These are phyloP conservation scores for Thraustotheca clavata DNA, from an alignment of 352 stramenopile genomes.

Conservation along the genomic window DNA sequence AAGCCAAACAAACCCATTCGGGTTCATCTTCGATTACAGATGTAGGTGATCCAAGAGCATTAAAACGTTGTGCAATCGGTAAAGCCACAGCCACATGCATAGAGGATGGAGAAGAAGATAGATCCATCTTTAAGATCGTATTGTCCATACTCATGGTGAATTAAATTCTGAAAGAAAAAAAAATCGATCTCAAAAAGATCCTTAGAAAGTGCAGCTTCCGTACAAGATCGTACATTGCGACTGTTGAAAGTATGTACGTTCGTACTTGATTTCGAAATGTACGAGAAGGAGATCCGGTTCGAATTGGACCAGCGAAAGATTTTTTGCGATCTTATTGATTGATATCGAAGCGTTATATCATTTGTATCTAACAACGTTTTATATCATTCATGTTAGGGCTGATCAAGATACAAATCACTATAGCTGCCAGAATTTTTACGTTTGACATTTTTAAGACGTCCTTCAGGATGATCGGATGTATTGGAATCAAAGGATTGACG, in stretches of 20 bases:
- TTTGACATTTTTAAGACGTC: constrained; percentile 56
- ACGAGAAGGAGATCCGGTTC: too few species aligned
- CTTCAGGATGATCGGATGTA: constrained; percentile 42
- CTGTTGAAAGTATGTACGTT: too few species aligned
- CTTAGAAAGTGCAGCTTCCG: constrained; percentile 1
- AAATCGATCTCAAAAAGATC: not conserved
- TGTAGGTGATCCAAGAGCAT: not conserved
- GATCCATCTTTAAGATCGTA: not conserved
- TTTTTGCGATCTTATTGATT: too few species aligned
- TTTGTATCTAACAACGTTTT: too few species aligned
- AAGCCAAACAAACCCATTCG: constrained; percentile 3
- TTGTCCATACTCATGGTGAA: not conserved
- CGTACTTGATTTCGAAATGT: too few species aligned
- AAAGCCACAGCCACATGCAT: constrained; percentile 9
- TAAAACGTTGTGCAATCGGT: not conserved
- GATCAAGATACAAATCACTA: constrained; percentile 34
- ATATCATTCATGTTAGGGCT: too few species aligned
- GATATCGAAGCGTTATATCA: too few species aligned
- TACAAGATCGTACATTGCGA: not conserved
- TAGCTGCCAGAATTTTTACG: constrained; percentile 71
- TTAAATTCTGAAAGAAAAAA: constrained; percentile 9
- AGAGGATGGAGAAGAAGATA: not conserved
- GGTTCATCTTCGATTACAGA: not conserved
- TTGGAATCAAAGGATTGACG: constrained; percentile 13
- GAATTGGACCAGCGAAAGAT: too few species aligned